Percentiles rank a stretch among this genome's conserved stretches.
These are phyloP conservation scores for Ganoderma sp. DNA, from an alignment of 1,284 basidiomycete genomes.

Conservation along the genomic window DNA sequence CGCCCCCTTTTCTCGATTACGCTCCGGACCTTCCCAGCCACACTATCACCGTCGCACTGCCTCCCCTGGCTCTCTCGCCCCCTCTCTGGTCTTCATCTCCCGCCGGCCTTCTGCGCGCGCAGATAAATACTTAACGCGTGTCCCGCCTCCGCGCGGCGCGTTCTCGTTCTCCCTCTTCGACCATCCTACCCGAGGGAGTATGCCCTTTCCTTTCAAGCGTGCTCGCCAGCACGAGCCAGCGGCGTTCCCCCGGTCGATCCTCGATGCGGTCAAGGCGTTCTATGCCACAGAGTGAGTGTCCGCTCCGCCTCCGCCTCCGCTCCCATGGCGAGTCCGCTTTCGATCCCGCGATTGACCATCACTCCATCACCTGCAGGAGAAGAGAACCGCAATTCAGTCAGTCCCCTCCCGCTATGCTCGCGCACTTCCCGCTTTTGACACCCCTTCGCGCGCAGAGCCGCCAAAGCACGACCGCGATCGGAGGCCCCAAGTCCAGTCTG, in stretches of 20 bases:
- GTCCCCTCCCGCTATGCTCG: constrained; percentile 9
- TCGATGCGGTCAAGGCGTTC: constrained; percentile 32
- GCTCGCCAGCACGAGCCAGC: constrained; percentile 32
- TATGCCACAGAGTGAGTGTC: constrained; percentile 31
- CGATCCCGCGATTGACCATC: constrained; percentile 16
- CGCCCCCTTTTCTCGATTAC: constrained; percentile 31
- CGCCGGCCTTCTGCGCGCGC: constrained; percentile 22
- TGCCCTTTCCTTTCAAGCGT: constrained; percentile 34
- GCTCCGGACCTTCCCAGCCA: constrained; percentile 27
- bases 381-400: constrained; percentile 33
- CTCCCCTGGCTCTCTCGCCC: constrained; percentile 25
- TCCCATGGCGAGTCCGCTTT: not conserved
- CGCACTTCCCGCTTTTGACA: constrained; percentile 10
- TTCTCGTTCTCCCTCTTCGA: constrained; percentile 23
- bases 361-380: constrained; percentile 23
- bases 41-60: constrained; percentile 28
- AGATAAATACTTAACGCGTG: constrained; percentile 31
- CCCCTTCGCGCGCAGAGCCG: constrained; percentile 26
- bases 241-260: constrained; percentile 31
- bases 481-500: not conserved
- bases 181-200: constrained; percentile 24
- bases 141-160: constrained; percentile 30
- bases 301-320: not conserved
- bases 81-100: constrained; percentile 20
- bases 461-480: constrained; percentile 30